Base-by-base conservation (phyloP, 768 basidiomycete species). In the Phlebiopsis gigantea region DNA sequence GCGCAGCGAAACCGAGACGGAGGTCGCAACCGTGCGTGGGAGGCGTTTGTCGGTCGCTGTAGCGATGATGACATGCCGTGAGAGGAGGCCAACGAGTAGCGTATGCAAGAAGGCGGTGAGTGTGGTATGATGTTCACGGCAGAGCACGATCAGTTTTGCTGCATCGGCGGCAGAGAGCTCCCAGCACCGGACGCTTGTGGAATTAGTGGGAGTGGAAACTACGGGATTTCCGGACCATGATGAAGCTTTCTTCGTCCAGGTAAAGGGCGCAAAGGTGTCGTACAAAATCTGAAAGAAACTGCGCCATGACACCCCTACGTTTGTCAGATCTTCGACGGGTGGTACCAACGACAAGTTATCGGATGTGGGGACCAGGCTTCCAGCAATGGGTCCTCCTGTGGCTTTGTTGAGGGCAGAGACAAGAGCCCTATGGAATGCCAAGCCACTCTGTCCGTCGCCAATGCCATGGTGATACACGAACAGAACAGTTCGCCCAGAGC, bases 371-470 rank as follows among this genome's bases (percentile, higher is more conserved):
- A 39, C 34, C 12, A 12, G 12, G 4, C 17, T 39, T 39, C 34
- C 34, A 39, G 17, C 17, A 17, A 39, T 17, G 0, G 46, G 28
- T 25, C 30, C 21, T n/a, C 2, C n/a, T 17, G 3, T 21, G 6
- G 30, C 26, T 9, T 30, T 46, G 50, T 69, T 65, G 0, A 77
- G 64, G 2, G 73, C 69, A 2, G 56, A 28, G 8, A 71, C 60
- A 14, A 77, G 64, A 14, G 68, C 53, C 22, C 61, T 60, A 56
- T 75, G 76, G 53, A 76, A 75, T 0, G 72, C 71, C 31, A 72
- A 48, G 4, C 72, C 71, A 53, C 74, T 75, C 56, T 71, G 64
- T 0, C 75, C 76, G 56, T 77, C 76, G 4, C 71, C 73, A 46
- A 77, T 69, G 56, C 59, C 58, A 53, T 77, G 76, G 46, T 74